Evolutionary conservation across 495 filamentous ascomycete species (phyloP), one percentile per base, ranked within the genome.

Genomic region (Penicillium atrosanguineum): DNA sequence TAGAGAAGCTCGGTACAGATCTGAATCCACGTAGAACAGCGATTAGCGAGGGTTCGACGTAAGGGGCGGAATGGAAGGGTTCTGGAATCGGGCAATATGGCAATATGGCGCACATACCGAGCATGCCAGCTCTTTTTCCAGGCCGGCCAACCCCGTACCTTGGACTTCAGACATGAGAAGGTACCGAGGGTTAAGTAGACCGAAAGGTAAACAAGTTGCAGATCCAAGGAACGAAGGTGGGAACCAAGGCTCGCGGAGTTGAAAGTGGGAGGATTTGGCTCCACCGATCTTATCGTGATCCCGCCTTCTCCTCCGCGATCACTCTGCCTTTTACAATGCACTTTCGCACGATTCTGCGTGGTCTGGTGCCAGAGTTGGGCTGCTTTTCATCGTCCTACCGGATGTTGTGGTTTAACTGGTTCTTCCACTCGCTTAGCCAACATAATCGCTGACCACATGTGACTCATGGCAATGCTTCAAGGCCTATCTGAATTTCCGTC

Each of bases 1-100:
- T 90, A 95, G 55, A 98, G 88, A 47, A 97, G 79, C 64, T 98
- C 94, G 53, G 92, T 92, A 72, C 94, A 98, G 59, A 98, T 97
- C 93, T 97, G 57, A 20, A 18, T 23, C 9, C 9, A 52, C n/a
- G 26, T 18, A 31, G 40, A 46, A 43, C 25, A 40, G 26, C 44
- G 55, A 16, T 47, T 16, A 49, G 55, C 48, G 54, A 53, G 39
- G 56, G 50, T 42, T 36, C 44, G 26, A 57, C 36, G 56, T 45
- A 64, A 61, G 57, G 57, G 55, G 42, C 36, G 46, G 52, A 55
- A 60, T 61, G 50, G 56, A 42, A 65, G 40, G 48, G 21, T 52
- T 56, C 49, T 50, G 45, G 50, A 60, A 57, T 25, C 16, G 36
- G 39, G 40, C 31, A 16, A 44, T 43, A 44, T 45, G 39, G 40